These are phyloP conservation scores for Colletotrichum tanaceti DNA, from an alignment of 2,329 filamentous ascomycete genomes.

Conservation along the genomic window DNA sequence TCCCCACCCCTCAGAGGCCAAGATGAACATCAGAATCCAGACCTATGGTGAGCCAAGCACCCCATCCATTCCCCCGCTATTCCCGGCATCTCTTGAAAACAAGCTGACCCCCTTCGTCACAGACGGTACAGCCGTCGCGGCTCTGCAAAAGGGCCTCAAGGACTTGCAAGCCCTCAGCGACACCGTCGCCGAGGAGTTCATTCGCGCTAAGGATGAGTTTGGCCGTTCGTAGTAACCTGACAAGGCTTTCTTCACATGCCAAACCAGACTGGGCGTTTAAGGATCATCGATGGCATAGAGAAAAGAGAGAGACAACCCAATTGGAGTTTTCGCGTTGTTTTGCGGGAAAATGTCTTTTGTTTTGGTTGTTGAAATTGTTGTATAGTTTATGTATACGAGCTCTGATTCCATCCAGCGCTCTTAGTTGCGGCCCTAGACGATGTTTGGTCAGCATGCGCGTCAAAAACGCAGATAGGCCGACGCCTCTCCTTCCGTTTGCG, in stretches of 20 bases:
- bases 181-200: conserved; percentile 91
- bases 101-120: conserved; percentile 40
- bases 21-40: conserved; percentile 98
- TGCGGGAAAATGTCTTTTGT: conserved; percentile 7
- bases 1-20: conserved; percentile 92
- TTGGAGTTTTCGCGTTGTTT: conserved; percentile 11
- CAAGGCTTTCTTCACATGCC: not conserved
- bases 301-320: conserved; percentile 15
- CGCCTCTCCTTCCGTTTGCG: not conserved
- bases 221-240: conserved; percentile 54
- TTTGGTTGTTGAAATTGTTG: conserved; percentile 26
- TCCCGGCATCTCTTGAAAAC: not conserved
- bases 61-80: not conserved
- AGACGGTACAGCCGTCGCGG: conserved; percentile 86
- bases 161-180: conserved; percentile 94
- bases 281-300: conserved; percentile 22
- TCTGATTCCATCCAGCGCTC: conserved; percentile 18
- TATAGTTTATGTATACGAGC: conserved; percentile 37
- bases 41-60: conserved; percentile 79
- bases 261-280: conserved; percentile 15
- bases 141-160: conserved; percentile 87
- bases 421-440: conserved; percentile 43
- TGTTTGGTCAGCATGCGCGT: conserved; percentile 7
- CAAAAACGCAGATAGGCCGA: not conserved
- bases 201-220: conserved; percentile 39